A percentile compares a stretch with the other conserved stretches of the same genome.
Conservation (phyloP, 371 early-diverging fungal genomes). For the Mycotypha africana region DNA sequence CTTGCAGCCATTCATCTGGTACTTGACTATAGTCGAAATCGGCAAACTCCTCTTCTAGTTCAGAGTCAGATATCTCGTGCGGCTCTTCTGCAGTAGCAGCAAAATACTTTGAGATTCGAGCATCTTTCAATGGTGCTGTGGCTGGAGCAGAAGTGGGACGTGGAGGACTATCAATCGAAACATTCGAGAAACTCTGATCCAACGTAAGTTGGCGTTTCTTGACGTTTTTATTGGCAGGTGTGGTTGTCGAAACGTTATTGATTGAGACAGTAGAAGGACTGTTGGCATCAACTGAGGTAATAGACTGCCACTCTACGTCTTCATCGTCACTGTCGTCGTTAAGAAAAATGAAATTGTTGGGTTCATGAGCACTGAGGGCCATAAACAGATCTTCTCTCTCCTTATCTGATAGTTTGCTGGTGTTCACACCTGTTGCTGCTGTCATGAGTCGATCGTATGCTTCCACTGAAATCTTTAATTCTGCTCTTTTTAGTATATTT, state of each 20-base stretch:
- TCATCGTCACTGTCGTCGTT: conserved; percentile 43
- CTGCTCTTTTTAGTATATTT: conserved; percentile 15
- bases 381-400: conserved; percentile 27
- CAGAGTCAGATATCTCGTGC: conserved; percentile 17
- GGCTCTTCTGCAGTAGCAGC: conserved; percentile 5
- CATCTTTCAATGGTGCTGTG: background rate
- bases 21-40: conserved; percentile 35
- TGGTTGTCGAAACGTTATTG: background rate
- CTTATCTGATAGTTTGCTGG: conserved; percentile 16
- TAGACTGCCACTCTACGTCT: conserved; percentile 28
- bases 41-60: conserved; percentile 15
- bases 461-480: conserved; percentile 29
- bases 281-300: conserved; percentile 3
- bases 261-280: background rate
- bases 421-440: conserved; percentile 31
- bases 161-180: conserved; percentile 1
- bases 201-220: conserved; percentile 20
- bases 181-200: conserved; percentile 21
- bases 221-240: background rate
- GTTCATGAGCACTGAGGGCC: conserved; percentile 34
- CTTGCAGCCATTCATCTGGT: conserved; percentile 35
- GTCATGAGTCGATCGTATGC: conserved; percentile 34
- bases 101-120: conserved; percentile 9
- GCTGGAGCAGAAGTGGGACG: background rate
- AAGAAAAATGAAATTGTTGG: conserved; percentile 30